phyloP scores from a whole-genome alignment of 2,329 filamentous ascomycete species.

The Sarocladium brachiariae region DNA sequence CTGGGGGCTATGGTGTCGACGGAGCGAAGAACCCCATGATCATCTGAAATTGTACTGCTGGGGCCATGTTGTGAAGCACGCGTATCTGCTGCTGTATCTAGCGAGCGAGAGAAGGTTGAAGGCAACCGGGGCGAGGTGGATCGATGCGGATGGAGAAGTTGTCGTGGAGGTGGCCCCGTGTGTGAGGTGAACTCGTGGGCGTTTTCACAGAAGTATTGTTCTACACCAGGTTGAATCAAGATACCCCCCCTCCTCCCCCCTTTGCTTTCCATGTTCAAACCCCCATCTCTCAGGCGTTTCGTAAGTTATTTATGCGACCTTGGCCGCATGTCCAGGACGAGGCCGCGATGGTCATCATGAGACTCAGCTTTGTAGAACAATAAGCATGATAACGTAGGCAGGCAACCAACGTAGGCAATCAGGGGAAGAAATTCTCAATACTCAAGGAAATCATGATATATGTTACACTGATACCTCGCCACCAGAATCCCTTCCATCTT shows the following conservation, averaged over 20 bases:
- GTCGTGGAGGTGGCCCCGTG: slow-evolving; percentile 30
- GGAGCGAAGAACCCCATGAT: slow-evolving; percentile 21
- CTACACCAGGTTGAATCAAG: neutral
- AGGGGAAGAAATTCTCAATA: neutral
- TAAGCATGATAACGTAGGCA: too few relatives aligned
- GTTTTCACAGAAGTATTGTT: too few relatives aligned
- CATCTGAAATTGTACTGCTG: slow-evolving; percentile 66
- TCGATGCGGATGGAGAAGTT: slow-evolving; percentile 55
- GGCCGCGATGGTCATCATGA: too few relatives aligned
- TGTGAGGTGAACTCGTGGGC: neutral
- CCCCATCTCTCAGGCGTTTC: neutral
- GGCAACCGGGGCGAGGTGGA: slow-evolving; percentile 54
- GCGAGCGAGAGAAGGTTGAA: slow-evolving; percentile 59
- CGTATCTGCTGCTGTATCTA: slow-evolving; percentile 69
- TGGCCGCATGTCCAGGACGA: too few relatives aligned
- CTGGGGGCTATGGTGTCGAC: slow-evolving; percentile 59
- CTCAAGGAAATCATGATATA: neutral
- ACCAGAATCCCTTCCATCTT: neutral
- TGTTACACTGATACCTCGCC: neutral
- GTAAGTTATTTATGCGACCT: too few relatives aligned
- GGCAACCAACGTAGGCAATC: neutral
- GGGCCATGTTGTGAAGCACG: slow-evolving; percentile 64
- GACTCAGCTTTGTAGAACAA: too few relatives aligned
- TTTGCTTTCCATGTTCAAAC: too few relatives aligned
- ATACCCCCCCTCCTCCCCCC: too few relatives aligned